Evolutionary conservation across 1,284 basidiomycete genomes (phyloP), one percentile per base, ranked within the genome.

Genomic region (Cutaneotrichosporon cutaneum): DNA sequence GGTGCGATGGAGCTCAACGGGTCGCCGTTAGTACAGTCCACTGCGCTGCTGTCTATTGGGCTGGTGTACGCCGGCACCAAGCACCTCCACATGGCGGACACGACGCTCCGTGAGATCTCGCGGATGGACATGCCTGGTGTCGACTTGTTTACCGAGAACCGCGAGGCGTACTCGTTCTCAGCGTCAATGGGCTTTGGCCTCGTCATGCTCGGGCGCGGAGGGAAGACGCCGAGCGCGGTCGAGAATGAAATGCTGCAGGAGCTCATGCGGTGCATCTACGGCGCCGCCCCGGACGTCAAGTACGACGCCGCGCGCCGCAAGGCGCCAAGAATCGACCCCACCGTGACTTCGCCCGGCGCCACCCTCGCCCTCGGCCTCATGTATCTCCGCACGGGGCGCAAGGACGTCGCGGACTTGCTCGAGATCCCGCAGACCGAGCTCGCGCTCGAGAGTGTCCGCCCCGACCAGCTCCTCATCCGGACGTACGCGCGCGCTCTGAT

Each of bases 181-280:
- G 88, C 93, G 1, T 91, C 90, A 4, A 84, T 97, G 48, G 88
- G 90, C 0, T 96, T 96, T 72, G 96, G 96, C 0, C 89, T 97
- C 84, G 90, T 96, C 76, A 94, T 97, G 88, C 85, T 99, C 6
- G 94, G 92, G 8, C 89, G 88, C 68, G 93, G 93, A 0, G 85
- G 87, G 0, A 81, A 72, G 8, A 66, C 72, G 18, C 72, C 84
- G 5, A 74, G 73, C 51, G 72, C 76, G 36, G 90, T 90, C 1
- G 92, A 94, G 69, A 79, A 87, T 62, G 82, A 83, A 16, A 82
- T 91, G 62, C 79, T 93, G 18, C 82, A 85, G 26, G 84, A 87
- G 18, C 78, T 94, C 39, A 85, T 85, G 33, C 77, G 85, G 18
- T 84, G 91, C 36, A 85, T 94, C 54, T 87, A 90, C 59, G 90